Base-by-base conservation (phyloP, 371 early-diverging fungal genomes). In the Mortierella sp. region DNA sequence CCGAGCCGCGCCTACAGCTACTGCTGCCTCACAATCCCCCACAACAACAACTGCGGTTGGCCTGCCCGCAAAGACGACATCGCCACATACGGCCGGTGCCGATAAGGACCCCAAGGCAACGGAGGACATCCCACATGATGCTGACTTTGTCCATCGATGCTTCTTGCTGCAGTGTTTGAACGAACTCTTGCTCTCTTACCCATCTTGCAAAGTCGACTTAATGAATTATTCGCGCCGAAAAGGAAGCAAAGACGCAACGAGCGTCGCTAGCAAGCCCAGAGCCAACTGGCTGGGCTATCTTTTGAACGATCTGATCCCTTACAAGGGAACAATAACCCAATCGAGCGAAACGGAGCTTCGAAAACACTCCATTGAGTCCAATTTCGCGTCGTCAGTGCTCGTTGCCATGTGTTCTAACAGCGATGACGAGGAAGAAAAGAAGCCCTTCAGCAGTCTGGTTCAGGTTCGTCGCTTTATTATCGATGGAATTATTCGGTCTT, bases 141-240 rank as follows among this genome's bases (percentile, higher is more conserved):
- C 73, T 58, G 40, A 88, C 84, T 83, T 90, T 85, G 69, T 92
- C 6, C 93, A 93, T 66, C 92, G 96, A 24, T 93, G 94, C 61
- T 96, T 95, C 87, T 70, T 98, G 40, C 80, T 98, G 62, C 97
- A 97, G 83, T 90, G 92, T 51, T 85, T 98, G 39, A 88, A 93
- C 12, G 99, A 98, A 78, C 87, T 98, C 9, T 87, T 96, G 14
- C 87, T 90, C 0, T 94, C 95, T 1, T 98, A 95, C 85, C 90
- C 96, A n/a, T 88, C 92, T 3, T 94, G 94, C 86, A 94, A 94
- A 74, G 78, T 89, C 28, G 93, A 93, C 64, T 83, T 95, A 2
- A 90, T 94, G 60, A 86, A 89, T 59, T 91, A 89, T 63, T 87
- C 90, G 55, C 88, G 89, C 11, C 84, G 88, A 39, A 87, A 88